These are phyloP conservation scores for Trifolium repens DNA, from an alignment of 306 rosid genomes.

Conservation along the genomic window DNA sequence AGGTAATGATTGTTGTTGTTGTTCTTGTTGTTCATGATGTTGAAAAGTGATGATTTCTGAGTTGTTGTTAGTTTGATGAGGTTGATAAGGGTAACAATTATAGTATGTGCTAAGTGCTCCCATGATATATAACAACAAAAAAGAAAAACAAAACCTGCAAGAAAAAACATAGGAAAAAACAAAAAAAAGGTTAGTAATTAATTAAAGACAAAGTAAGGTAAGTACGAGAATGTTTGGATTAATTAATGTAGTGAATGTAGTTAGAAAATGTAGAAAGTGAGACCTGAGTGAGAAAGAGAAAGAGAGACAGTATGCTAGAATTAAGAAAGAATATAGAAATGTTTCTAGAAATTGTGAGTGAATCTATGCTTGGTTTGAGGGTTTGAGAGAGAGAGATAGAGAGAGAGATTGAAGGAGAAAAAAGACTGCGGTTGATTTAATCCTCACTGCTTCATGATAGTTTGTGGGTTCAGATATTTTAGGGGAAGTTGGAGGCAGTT, in stretches of 20 bases:
- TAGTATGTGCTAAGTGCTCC: neutral
- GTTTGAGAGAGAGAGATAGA: neutral
- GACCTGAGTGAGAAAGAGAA: neutral
- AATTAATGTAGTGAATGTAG: too few species aligned
- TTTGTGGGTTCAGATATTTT: too few species aligned
- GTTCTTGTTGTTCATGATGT: constrained; percentile 8
- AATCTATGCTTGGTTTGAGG: neutral
- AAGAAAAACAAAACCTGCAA: neutral
- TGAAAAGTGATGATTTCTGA: neutral
- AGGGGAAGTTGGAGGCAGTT: too few species aligned
- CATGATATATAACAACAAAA: neutral
- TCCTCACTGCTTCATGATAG: too few species aligned
- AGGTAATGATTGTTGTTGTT: neutral
- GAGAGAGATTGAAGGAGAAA: neutral
- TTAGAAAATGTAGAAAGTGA: neutral
- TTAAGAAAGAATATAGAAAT: neutral
- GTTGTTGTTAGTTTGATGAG: neutral
- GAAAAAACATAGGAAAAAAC: neutral
- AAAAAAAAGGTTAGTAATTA: neutral
- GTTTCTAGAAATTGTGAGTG: neutral
- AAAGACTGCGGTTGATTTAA: too few species aligned
- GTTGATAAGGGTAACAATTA: neutral
- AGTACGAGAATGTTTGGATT: neutral
- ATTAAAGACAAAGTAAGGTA: neutral
- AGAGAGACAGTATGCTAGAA: neutral